Conservation (phyloP, 2,329 filamentous ascomycete species). For the Pestalotiopsis sp. region DNA sequence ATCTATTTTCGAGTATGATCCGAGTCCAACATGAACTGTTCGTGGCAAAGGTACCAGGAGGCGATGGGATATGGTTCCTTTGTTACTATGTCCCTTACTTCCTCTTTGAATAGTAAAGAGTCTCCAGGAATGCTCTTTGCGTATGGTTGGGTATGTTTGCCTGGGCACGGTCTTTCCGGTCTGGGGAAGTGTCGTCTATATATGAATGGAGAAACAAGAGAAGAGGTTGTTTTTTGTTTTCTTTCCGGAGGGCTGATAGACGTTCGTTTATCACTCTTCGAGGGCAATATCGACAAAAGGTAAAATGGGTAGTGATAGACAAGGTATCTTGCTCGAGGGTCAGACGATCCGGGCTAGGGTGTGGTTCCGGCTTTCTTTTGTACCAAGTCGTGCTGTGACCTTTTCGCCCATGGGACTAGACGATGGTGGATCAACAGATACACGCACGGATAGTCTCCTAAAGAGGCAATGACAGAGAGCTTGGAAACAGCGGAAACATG, state of each 20-base stretch:
- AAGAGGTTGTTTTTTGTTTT: neutral
- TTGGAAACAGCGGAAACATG: slow-evolving; percentile 21
- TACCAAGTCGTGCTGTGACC: slow-evolving; percentile 15
- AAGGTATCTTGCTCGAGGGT: neutral
- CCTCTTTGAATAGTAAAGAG: neutral
- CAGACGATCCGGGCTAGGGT: neutral
- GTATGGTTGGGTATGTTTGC: slow-evolving; percentile 1
- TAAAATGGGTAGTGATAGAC: neutral
- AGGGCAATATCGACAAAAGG: neutral
- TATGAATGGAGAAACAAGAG: neutral
- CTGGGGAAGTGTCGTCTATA: slow-evolving; percentile 1
- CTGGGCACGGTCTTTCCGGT: slow-evolving; percentile 1
- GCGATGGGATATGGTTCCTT: slow-evolving; percentile 3
- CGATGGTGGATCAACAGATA: slow-evolving; percentile 22
- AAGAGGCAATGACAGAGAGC: slow-evolving; percentile 41
- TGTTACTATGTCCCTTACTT: neutral
- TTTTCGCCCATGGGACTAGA: slow-evolving; percentile 12
- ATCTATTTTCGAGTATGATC: neutral
- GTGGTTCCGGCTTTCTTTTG: slow-evolving; percentile 14
- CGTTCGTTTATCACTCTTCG: neutral
- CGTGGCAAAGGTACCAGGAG: slow-evolving; percentile 2
- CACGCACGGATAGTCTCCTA: slow-evolving; percentile 38
- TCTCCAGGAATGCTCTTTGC: slow-evolving; percentile 1
- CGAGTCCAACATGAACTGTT: slow-evolving; percentile 1
- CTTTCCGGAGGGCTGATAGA: neutral